Evolutionary conservation across 768 basidiomycete species (phyloP), one percentile per base, ranked within the genome.

Genomic region (Lactarius vividus): DNA sequence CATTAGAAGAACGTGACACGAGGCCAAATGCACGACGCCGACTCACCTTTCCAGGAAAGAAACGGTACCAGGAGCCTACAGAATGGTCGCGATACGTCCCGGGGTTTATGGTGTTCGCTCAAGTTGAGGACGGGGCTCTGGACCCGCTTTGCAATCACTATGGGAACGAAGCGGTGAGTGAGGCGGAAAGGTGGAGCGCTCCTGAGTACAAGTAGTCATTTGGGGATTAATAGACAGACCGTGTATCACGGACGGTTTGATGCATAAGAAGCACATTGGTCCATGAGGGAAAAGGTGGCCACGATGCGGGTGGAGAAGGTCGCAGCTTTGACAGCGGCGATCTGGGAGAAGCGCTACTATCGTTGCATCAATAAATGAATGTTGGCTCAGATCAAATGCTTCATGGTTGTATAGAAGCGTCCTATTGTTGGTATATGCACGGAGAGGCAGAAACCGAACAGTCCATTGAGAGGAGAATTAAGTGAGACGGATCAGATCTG

Each of bases 221-320:
- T 53, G 55, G 46, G 29, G 16, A 16, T 40, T 53, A 28, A 57
- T 49, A 28, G 37, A 53, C 60, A n/a, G 42, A 44, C 44, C 37
- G 61, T 44, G 31, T n/a, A 29, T 46, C 44, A 66, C 39, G 49
- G 55, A 61, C 9, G 23, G 59, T 62, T 44, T 66, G 61, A 58
- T 58, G 65, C 62, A 58, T 49, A 53, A 40, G 61, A 62, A 61
- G 44, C 55, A 57, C 31, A 54, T 49, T 35, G 57, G 20, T 42
- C 26, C 55, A 59, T 46, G n/a, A 9, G 20, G n/a, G n/a, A 59
- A 60, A 56, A 53, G 13, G 33, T 15, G 60, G 55, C 40, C 35
- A 60, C 7, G 29, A 46, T 57, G 64, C 55, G 65, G 60, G 39
- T 61, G 37, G 55, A 66, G 46, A 61, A 46, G 65, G 60, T 11